Evolutionary conservation across 1,284 basidiomycete species (phyloP).

Genomic region (Ustilago xerochloae): DNA sequence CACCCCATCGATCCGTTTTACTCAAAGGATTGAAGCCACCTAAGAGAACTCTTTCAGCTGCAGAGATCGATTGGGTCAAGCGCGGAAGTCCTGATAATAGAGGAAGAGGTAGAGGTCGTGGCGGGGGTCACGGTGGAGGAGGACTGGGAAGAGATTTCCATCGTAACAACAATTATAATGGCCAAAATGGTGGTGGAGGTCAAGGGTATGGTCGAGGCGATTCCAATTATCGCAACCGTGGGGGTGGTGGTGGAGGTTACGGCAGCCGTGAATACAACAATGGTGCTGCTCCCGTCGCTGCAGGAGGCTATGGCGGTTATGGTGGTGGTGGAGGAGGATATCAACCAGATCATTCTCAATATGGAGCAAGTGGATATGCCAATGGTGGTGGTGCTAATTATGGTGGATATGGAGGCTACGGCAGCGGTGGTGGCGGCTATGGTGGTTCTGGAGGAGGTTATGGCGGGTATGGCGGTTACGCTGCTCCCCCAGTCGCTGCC

Average conservation of each 20-base stretch:
- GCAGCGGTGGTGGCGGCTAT: constrained; percentile 11
- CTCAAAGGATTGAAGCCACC: constrained; percentile 79
- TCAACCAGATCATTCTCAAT: neutral
- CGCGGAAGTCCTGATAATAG: constrained; percentile 69
- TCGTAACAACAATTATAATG: constrained; percentile 14
- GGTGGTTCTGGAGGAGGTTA: constrained; percentile 27
- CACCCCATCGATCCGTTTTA: constrained; percentile 85
- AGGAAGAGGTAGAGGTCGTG: constrained; percentile 68
- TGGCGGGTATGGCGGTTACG: constrained; percentile 13
- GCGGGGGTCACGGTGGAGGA: constrained; percentile 58
- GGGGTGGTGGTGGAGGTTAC: constrained; percentile 8
- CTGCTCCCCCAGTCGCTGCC: constrained; percentile 10
- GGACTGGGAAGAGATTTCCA: constrained; percentile 52
- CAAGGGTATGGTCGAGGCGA: constrained; percentile 1
- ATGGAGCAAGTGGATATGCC: neutral
- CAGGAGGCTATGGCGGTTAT: constrained; percentile 10
- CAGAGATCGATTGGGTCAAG: constrained; percentile 79
- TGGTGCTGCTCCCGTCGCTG: constrained; percentile 2
- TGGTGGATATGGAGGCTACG: constrained; percentile 8
- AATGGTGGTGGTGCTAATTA: constrained; percentile 2
- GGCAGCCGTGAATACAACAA: constrained; percentile 1
- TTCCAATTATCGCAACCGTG: neutral
- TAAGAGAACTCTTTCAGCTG: constrained; percentile 75
- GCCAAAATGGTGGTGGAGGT: constrained; percentile 16
- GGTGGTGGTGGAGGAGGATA: constrained; percentile 6